Evolutionary conservation across 805 yeast species (phyloP), one percentile per base, ranked within the genome.

Genomic region (Hanseniaspora pseudoguilliermondii): DNA sequence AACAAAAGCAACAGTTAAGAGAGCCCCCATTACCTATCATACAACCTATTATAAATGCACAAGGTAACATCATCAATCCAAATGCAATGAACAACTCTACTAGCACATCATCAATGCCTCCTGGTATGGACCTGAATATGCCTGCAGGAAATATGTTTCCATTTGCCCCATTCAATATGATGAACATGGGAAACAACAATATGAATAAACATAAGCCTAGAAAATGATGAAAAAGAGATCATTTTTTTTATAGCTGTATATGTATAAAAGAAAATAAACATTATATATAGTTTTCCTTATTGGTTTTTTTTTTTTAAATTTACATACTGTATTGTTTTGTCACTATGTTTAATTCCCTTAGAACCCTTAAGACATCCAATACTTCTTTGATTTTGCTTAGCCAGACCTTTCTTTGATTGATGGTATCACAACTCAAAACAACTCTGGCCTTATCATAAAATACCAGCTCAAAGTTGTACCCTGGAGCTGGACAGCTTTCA

Each of bases 1-100:
- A 53, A 27, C 58, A 56, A 41, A 50, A 51, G 21, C 55, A 56
- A 16, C 58, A 57, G 38, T 51, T 35, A 27, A 60, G 49, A 57
- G 60, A 47, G 49, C 55, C 58, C 1, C 58, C 55, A 9, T 27
- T 56, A 5, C 58, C 58, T 9, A 42, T 41, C 8, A 38, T 39
- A 3, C 51, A 47, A 20, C 57, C 52, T 20, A 54, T 54, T 15
- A 40, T 47, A 2, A 40, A 47, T 54, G 52, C 57, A 8, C 57
- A 47, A 16, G 51, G 51, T 40, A 47, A 39, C 10, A 44, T 46
- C 11, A 47, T 50, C 15, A 55, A 49, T 21, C 51, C 55, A 27
- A 55, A 49, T 23, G 49, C 42, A 9, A 39, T 50, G 3, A 49
- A 46, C 36, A 49, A 50, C 35, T 48, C 52, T 1, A 38, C 39